Conservation (phyloP, 495 filamentous ascomycete genomes). For the Trichoderma virens region DNA sequence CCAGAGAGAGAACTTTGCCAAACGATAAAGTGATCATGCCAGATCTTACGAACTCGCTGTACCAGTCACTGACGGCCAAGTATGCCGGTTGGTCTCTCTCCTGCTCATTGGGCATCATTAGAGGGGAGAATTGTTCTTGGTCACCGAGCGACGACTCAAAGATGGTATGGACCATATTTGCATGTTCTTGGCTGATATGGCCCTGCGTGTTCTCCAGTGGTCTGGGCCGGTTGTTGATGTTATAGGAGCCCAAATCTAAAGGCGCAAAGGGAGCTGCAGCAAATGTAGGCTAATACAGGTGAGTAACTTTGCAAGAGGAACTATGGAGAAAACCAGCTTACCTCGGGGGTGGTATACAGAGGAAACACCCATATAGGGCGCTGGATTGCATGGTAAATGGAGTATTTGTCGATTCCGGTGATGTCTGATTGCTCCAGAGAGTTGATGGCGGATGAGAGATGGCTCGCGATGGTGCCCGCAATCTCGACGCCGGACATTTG, state of each 20-base stretch:
- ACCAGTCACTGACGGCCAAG: slow-evolving; percentile 61
- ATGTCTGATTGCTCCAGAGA: slow-evolving; percentile 30
- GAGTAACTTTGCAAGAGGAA: background rate
- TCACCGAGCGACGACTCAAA: slow-evolving; percentile 54
- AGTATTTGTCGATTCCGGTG: slow-evolving; percentile 28
- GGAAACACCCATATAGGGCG: slow-evolving; percentile 69
- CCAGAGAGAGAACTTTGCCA: slow-evolving; percentile 32
- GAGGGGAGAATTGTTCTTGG: slow-evolving; percentile 47
- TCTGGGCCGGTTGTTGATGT: slow-evolving; percentile 51
- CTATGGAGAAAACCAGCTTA: slow-evolving; percentile 17
- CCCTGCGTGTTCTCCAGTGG: slow-evolving; percentile 53
- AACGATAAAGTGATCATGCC: slow-evolving; percentile 47
- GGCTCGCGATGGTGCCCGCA: slow-evolving; percentile 61
- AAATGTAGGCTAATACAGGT: slow-evolving; percentile 28
- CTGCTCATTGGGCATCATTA: slow-evolving; percentile 25
- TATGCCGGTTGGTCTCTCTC: slow-evolving; percentile 46
- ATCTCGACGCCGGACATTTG: slow-evolving; percentile 79
- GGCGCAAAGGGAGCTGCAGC: slow-evolving; percentile 57
- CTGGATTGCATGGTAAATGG: slow-evolving; percentile 60
- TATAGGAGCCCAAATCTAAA: slow-evolving; percentile 68
- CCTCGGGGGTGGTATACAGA: slow-evolving; percentile 46
- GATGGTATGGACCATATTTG: slow-evolving; percentile 42
- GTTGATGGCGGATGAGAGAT: slow-evolving; percentile 52
- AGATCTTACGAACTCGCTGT: slow-evolving; percentile 62
- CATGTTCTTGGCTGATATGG: slow-evolving; percentile 46